Percentiles rank a stretch among this genome's conserved stretches.
Evolutionary conservation across 202 grass and related monocot species (phyloP).

Genomic region (Schoenoplectus triqueter): DNA sequence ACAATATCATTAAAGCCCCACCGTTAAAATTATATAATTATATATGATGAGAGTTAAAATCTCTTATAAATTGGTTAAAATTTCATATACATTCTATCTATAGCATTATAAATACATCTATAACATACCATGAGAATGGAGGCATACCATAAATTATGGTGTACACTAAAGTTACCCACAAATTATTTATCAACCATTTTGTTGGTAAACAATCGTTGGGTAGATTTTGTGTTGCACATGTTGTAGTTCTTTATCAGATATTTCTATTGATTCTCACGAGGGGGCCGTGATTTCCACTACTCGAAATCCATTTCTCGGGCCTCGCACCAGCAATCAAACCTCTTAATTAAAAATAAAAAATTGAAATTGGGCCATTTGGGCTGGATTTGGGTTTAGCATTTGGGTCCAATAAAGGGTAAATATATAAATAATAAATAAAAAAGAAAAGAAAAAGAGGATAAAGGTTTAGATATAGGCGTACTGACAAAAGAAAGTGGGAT

Average conservation of each 20-base stretch:
- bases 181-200: not conserved
- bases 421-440: not conserved
- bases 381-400: slow-evolving; percentile 33
- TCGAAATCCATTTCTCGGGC: slow-evolving; percentile 35
- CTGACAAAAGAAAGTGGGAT: slow-evolving; percentile 47
- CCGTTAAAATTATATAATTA: too few relatives aligned
- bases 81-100: too few relatives aligned
- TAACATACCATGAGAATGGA: too few relatives aligned
- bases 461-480: not conserved
- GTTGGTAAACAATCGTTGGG: not conserved
- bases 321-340: slow-evolving; percentile 42
- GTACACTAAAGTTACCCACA: too few relatives aligned
- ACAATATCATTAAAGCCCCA: too few relatives aligned
- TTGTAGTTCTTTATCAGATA: slow-evolving; percentile 27
- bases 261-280: slow-evolving; percentile 39
- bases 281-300: slow-evolving; percentile 61
- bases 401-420: slow-evolving; percentile 11
- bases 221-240: slow-evolving; percentile 13
- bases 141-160: too few relatives aligned
- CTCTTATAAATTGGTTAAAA: too few relatives aligned
- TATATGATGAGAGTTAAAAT: too few relatives aligned
- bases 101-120: too few relatives aligned
- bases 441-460: not conserved
- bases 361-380: slow-evolving; percentile 8
- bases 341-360: not conserved